Evolutionary conservation across 2,329 filamentous ascomycete species (phyloP).

Genomic region (Calonectria multiphialidica): DNA sequence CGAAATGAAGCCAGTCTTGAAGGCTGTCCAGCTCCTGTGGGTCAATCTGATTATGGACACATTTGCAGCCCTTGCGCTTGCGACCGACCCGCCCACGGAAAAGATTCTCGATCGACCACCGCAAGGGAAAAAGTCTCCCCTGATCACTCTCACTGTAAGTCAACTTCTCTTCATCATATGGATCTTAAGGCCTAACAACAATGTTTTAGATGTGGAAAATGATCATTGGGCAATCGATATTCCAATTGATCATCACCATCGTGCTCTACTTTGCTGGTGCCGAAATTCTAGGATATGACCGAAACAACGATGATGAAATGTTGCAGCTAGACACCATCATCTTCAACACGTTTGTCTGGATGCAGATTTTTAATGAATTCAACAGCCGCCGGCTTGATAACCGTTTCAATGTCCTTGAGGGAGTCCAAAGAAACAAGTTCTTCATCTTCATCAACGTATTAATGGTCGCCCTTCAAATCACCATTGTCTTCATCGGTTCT

Average conservation of each 20-base stretch:
- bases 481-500: constrained; percentile 67
- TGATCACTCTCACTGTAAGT: background rate
- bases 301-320: constrained; percentile 31
- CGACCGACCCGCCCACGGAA: background rate
- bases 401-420: background rate
- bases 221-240: background rate
- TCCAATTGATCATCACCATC: background rate
- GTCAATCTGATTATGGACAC: constrained; percentile 72
- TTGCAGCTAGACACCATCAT: constrained; percentile 66
- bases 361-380: constrained; percentile 78
- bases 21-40: constrained; percentile 75
- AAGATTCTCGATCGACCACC: constrained; percentile 1
- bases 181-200: background rate
- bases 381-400: constrained; percentile 62
- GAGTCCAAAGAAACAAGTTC: constrained; percentile 67
- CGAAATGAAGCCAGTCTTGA: constrained; percentile 70
- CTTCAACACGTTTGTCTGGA: constrained; percentile 78
- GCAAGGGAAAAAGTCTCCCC: background rate
- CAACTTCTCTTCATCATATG: too few relatives aligned
- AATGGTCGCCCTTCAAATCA: constrained; percentile 68
- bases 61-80: background rate
- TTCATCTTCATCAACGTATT: constrained; percentile 68
- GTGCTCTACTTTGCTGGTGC: constrained; percentile 2
- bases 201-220: background rate
- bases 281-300: constrained; percentile 50